Conservation (phyloP, 805 yeast species). For the Wickerhamomyces strasburgensis region DNA sequence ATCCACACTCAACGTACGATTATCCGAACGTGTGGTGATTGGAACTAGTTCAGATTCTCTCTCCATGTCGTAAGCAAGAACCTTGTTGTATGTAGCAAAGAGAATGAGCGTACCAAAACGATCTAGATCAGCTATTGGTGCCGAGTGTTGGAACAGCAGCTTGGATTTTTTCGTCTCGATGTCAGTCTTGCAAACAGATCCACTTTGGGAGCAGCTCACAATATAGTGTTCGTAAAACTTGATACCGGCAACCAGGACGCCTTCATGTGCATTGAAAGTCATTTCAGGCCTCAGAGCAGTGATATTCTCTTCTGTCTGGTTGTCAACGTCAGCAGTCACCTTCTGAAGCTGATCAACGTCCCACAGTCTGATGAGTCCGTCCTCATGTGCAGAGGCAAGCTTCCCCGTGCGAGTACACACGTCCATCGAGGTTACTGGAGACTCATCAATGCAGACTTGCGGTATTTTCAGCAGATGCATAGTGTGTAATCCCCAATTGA, state of each 20-base stretch:
- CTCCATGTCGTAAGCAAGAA: slow-evolving; percentile 11
- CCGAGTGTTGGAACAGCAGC: slow-evolving; percentile 10
- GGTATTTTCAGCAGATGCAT: slow-evolving; percentile 25
- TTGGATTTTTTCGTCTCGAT: slow-evolving; percentile 4
- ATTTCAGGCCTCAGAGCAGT: slow-evolving; percentile 3
- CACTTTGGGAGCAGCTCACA: slow-evolving; percentile 16
- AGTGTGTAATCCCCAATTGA: no score
- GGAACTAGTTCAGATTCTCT: slow-evolving; percentile 8
- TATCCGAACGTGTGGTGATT: slow-evolving; percentile 19
- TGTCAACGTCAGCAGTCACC: slow-evolving; percentile 8
- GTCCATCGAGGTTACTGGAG: slow-evolving; percentile 10
- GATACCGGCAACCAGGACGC: slow-evolving; percentile 7
- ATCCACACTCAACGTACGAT: slow-evolving; percentile 19
- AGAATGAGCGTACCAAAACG: slow-evolving; percentile 7
- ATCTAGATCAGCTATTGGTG: slow-evolving; percentile 17
- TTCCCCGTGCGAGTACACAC: slow-evolving; percentile 1
- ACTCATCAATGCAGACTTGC: background rate
- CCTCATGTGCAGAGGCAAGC: slow-evolving; percentile 10
- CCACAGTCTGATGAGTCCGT: slow-evolving; percentile 19
- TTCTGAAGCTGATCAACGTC: slow-evolving; percentile 8
- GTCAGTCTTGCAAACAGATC: slow-evolving; percentile 12
- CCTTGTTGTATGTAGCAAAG: slow-evolving; percentile 15
- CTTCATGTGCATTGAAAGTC: slow-evolving; percentile 4
- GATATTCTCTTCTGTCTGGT: slow-evolving; percentile 7
- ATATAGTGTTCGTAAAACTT: background rate